Base-by-base conservation (phyloP, 2,329 filamentous ascomycete genomes). In the Didymosphaeria variabile region DNA sequence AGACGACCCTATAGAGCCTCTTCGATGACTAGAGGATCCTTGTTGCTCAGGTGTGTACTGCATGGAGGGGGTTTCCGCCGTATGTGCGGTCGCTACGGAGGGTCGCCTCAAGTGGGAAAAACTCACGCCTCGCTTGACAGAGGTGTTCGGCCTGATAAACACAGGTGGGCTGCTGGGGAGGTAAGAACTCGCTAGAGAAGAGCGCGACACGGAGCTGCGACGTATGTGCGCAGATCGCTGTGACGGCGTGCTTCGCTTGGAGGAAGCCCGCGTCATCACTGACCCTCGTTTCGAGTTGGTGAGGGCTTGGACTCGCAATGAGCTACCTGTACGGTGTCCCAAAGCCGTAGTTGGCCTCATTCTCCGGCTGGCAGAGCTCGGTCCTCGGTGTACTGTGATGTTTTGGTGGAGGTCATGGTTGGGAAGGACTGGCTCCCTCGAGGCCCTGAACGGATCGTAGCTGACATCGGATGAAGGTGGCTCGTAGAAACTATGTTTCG, bases 361-460 rank as follows among this genome's bases (percentile, higher is more conserved):
- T 32, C 74, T 79, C 21, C 74, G 78, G 45, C 70, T 76, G 38
- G 69, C 66, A 44, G 67, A 70, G 53, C 70, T 76, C 62, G 74
- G 65, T 59, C 73, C 79, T 53, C 88, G 86, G 70, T 93, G 90
- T 51, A 95, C 83, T 0, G 87, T 88, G 55, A 93, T 86, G 68
- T 88, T 91, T 32, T 89, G 85, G 68, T 88, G 88, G 61, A 88
- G 86, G 8, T 82, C 83, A 54, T 87, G 84, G 0, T 82, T 79
- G 2, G 73, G 72, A 42, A 76, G 56, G 26, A 86, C 79, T 23
- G 82, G 80, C 58, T 85, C 80, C 65, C 85, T 84, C 2, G 90
- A 93, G 5, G 91, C 88, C 70, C 91, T 87, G 76, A 91, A 97
- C 0, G 93, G 93, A 75, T 97, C 94, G 69, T 97, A 97, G 77